Base-by-base conservation (phyloP, 1,139 yeast genomes). In the Chernovozyma aurita region DNA sequence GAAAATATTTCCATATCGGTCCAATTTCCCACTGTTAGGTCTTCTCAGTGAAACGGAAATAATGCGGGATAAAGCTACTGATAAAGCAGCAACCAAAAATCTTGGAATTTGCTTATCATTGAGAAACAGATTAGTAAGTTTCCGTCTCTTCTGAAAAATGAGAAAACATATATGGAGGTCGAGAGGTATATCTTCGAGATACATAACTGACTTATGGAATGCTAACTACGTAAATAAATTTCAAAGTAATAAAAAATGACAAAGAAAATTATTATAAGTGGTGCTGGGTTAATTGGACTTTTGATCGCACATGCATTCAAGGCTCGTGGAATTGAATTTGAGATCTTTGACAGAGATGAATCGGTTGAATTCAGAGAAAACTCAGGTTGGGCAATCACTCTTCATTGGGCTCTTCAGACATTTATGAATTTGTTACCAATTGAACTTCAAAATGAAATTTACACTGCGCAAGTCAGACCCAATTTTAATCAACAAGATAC, bases 311-410 rank as follows among this genome's bases (percentile, higher is more conserved):
- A 57, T 31, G 52, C 53, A 8, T 40, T 57, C 17, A 51, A 50
- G 24, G 35, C 39, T 17, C 43, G 54, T 22, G 38, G 39, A 4
- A 47, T 55, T 14, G 52, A 52, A 6, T 55, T 35, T 31, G 46
- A 41, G 4, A 47, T 56, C 5, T 46, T 56, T 32, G 61, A 56
- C 38, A 37, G 61, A 40, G 60, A 56, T 38, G 48, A 44, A 17
- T 41, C 47, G 2, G 52, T 46, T 4, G 29, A 36, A 11, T 44
- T 45, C 18, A 33, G 61, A 35, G 60, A 54, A 30, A 41, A 46
- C 31, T 39, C 49, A 8, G 61, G 61, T 7, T 57, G 61, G 61
- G 61, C 60, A 24, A 56, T 56, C 15, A 56, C 61, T 4, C 34
- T 56, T 21, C 61, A 56, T 38, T 56, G 59, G 57, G 60, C 61